Base-by-base conservation (phyloP, 164 flowering plant species). In the Berberis vulgaris region DNA sequence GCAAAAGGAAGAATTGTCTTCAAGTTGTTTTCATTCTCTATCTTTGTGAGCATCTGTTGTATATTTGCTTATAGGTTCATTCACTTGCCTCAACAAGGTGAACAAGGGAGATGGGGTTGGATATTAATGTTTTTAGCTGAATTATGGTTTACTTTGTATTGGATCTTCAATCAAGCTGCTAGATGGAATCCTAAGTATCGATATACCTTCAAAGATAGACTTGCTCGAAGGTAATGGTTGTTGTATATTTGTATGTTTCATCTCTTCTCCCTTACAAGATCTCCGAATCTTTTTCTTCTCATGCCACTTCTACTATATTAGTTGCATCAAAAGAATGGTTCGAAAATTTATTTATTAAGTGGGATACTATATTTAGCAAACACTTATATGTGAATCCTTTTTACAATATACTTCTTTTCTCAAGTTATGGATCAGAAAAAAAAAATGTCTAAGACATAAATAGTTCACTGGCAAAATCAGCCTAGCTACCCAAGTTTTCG, bases 91-190 rank as follows among this genome's bases (percentile, higher is more conserved):
- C 6, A 5, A 5, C n/a, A 8, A 55, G 57, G 26, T 43, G 54
- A 26, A 61, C 58, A 54, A 63, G 26, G 26, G 26, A 71, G 67
- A 61, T 80, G 72, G 77, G 62, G 61, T 42, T 77, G 83, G 82
- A 59, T 73, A 2, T 77, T 74, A 43, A 12, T 78, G 68, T 75
- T 72, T 55, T 12, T 12, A 0, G 67, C 82, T 0, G 86, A 82
- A 57, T 55, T 80, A 4, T 80, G 83, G 80, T 76, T 80, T 68
- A 41, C 66, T 64, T 59, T 79, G 39, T 79, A 76, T 45, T 79
- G 83, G 80, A 4, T 82, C 4, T 3, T 79, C 41, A 70, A 57
- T 8, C 66, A 65, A 42, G 45, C 66, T 10, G 42, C 62, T 58
- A 69, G 78, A 6, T 79, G 81, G 85, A 72, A 72, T 12, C 74